A percentile compares a stretch with the other conserved stretches of the same genome.
phyloP scores from a whole-genome alignment of 2,329 filamentous ascomycete genomes.

The Ceratocystis alfenasii region DNA sequence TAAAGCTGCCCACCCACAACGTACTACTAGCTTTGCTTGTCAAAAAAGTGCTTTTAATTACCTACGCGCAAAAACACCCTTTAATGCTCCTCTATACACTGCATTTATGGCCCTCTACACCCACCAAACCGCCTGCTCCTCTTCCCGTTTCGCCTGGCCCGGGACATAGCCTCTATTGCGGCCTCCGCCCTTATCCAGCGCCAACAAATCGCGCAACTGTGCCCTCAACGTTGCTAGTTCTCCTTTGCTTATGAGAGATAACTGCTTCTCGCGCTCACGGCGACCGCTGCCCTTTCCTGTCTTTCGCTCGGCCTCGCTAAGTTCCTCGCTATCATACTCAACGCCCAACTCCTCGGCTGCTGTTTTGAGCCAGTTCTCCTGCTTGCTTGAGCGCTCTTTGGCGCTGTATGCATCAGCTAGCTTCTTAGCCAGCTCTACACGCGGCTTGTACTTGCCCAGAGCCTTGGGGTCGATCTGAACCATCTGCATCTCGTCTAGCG shows the following conservation, averaged over 20 bases:
- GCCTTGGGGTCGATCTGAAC: conserved; percentile 74
- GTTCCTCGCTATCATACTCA: conserved; percentile 82
- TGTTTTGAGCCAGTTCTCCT: conserved; percentile 71
- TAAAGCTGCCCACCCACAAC: not conserved
- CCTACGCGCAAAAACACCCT: not conserved
- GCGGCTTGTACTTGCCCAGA: conserved; percentile 61
- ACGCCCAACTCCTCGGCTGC: conserved; percentile 89
- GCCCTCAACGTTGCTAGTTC: conserved; percentile 60
- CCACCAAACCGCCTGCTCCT: conserved; percentile 19
- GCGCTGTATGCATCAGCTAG: conserved; percentile 72
- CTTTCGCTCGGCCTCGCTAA: conserved; percentile 65
- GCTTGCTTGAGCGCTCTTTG: conserved; percentile 73
- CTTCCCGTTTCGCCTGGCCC: conserved; percentile 28
- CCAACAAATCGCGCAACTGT: conserved; percentile 59
- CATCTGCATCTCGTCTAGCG: conserved; percentile 46
- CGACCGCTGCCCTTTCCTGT: conserved; percentile 60
- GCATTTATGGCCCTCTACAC: not conserved
- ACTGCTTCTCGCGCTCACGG: conserved; percentile 62
- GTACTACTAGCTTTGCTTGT: not conserved
- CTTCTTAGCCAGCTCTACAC: conserved; percentile 70
- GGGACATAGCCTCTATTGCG: conserved; percentile 81
- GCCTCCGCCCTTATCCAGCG: conserved; percentile 67
- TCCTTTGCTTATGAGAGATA: conserved; percentile 54
- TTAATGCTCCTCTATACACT: too few relatives aligned
- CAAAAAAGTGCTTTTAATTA: not conserved